Conservation (phyloP, 2,329 filamentous ascomycete genomes). For the Tolypocladium tropicale region DNA sequence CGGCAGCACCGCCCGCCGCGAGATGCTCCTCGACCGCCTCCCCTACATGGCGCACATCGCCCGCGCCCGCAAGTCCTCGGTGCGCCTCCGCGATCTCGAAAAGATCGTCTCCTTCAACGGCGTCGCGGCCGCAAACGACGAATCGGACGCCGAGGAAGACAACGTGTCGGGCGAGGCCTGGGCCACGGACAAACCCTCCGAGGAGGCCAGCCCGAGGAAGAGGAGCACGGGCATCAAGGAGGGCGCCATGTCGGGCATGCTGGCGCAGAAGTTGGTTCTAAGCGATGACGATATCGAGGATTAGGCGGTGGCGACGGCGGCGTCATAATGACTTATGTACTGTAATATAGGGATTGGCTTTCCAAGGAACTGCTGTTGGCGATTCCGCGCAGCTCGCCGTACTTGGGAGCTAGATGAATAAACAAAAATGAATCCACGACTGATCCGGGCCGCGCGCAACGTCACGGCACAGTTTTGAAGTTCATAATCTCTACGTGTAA, state of each 20-base stretch:
- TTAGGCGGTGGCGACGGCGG: conserved; percentile 12
- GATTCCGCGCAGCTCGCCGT: background rate
- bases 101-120: conserved; percentile 59
- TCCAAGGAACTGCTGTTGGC: background rate
- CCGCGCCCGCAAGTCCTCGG: conserved; percentile 27
- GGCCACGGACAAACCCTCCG: conserved; percentile 51
- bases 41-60: conserved; percentile 72
- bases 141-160: conserved; percentile 31
- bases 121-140: conserved; percentile 38
- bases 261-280: conserved; percentile 57
- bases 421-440: background rate
- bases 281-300: conserved; percentile 84
- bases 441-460: background rate
- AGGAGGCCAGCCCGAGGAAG: conserved; percentile 41
- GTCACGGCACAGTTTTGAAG: background rate
- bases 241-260: conserved; percentile 27
- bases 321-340: conserved; percentile 11
- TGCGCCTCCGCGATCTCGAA: conserved; percentile 49
- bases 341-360: background rate
- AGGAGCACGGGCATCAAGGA: conserved; percentile 28
- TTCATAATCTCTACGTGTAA: background rate
- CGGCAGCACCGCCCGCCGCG: conserved; percentile 56
- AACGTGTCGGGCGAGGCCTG: conserved; percentile 39
- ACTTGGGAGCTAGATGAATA: background rate
- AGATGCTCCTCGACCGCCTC: conserved; percentile 74